Evolutionary conservation across 768 basidiomycete genomes (phyloP).

Genomic region (Phlebiopsis gigantea): DNA sequence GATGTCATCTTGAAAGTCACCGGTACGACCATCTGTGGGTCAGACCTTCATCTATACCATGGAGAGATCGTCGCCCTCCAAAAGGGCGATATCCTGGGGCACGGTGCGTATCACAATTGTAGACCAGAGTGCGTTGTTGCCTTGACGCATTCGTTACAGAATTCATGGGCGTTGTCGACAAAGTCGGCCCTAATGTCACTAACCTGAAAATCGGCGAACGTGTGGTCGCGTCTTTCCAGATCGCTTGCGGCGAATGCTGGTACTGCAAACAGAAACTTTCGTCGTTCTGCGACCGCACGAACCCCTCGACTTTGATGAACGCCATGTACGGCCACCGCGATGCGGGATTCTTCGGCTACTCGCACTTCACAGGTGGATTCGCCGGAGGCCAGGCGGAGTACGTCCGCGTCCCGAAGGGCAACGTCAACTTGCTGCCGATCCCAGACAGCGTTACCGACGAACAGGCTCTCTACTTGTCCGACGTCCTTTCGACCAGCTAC

Average conservation of each 20-base stretch:
- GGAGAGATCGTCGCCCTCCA: conserved; percentile 66
- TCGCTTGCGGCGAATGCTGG: conserved; percentile 66
- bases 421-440: conserved; percentile 66
- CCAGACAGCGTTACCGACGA: conserved; percentile 64
- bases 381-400: conserved; percentile 77
- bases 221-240: conserved; percentile 77
- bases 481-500: conserved; percentile 68
- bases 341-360: conserved; percentile 68
- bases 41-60: conserved; percentile 60
- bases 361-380: conserved; percentile 70
- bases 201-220: conserved; percentile 60
- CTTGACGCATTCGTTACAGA: conserved; percentile 17
- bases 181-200: conserved; percentile 58
- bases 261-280: conserved; percentile 73
- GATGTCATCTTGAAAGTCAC: conserved; percentile 76
- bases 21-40: conserved; percentile 54
- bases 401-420: conserved; percentile 64
- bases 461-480: conserved; percentile 50
- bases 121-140: no score
- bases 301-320: conserved; percentile 53
- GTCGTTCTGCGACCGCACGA: conserved; percentile 70
- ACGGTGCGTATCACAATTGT: conserved; percentile 37
- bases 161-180: conserved; percentile 68
- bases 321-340: conserved; percentile 62
- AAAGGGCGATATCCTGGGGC: conserved; percentile 71